These are phyloP conservation scores for Candida buenavistaensis DNA, from an alignment of 1,139 yeast genomes.

Conservation along the genomic window DNA sequence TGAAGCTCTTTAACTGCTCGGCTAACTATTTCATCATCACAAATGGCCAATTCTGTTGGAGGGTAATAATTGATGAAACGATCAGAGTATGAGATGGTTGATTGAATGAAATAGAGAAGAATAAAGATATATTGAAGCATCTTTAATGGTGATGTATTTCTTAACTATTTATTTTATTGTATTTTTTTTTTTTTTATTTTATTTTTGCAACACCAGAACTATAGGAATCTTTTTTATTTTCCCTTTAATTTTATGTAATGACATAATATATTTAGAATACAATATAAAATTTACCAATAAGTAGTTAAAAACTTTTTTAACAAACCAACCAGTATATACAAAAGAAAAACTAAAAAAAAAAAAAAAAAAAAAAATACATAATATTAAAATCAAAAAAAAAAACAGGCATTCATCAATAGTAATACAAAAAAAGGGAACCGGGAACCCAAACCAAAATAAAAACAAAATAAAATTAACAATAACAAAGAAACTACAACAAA, in stretches of 20 bases:
- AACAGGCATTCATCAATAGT: not conserved
- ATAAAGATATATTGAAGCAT: no score
- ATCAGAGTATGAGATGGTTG: conserved; percentile 7
- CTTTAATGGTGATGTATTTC: not conserved
- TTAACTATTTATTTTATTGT: no score
- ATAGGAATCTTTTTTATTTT: no score
- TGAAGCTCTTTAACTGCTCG: conserved; percentile 20
- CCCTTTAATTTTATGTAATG: no score
- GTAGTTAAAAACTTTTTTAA: no score
- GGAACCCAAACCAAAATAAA: not conserved
- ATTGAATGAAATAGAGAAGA: conserved; percentile 1
- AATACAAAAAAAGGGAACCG: not conserved
- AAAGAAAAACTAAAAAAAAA: not conserved
- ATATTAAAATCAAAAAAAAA: not conserved
- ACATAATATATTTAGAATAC: no score
- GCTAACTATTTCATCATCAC: conserved; percentile 18
- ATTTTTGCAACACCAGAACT: no score
- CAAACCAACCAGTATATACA: not conserved
- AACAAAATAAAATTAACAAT: not conserved
- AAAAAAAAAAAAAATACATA: not conserved
- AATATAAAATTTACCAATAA: no score
- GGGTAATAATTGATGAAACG: conserved; percentile 12
- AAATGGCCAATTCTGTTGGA: conserved; percentile 13
- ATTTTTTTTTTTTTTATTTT: not conserved
- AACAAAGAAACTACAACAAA: not conserved